Percentiles rank a stretch among this genome's conserved stretches.
Evolutionary conservation across 805 yeast species (phyloP).

Genomic region (Clavispora carvajalis): DNA sequence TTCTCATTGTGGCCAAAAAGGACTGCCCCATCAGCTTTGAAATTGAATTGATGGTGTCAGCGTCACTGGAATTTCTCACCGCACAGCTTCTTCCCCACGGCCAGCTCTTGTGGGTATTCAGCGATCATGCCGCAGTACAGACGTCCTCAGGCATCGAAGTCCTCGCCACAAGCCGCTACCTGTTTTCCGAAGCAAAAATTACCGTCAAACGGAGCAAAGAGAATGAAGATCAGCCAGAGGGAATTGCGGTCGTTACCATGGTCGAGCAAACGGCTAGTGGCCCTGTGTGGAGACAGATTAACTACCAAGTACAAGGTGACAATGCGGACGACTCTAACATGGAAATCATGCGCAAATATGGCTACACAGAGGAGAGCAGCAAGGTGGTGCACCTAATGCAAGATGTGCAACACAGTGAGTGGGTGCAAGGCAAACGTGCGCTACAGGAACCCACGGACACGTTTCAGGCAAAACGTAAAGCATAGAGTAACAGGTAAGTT

Average conservation of each 20-base stretch:
- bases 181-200: slow-evolving; percentile 1
- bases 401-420: slow-evolving; percentile 10
- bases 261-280: slow-evolving; percentile 10
- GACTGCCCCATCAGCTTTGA: background rate
- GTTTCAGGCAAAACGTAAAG: slow-evolving; percentile 6
- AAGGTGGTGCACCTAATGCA: slow-evolving; percentile 10
- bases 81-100: slow-evolving; percentile 4
- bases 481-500: background rate
- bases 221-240: background rate
- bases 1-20: slow-evolving; percentile 1
- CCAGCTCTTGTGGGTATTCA: slow-evolving; percentile 5
- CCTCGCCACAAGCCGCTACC: slow-evolving; percentile 7
- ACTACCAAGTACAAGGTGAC: background rate
- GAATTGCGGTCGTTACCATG: slow-evolving; percentile 2
- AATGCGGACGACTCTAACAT: slow-evolving; percentile 7
- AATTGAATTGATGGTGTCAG: slow-evolving; percentile 2
- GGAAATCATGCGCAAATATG: slow-evolving; percentile 5
- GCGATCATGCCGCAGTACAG: slow-evolving; percentile 10
- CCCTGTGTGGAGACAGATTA: slow-evolving; percentile 8
- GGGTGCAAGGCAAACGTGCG: slow-evolving; percentile 3
- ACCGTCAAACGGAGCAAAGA: too few relatives aligned
- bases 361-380: slow-evolving; percentile 9
- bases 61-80: slow-evolving; percentile 5
- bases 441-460: slow-evolving; percentile 12
- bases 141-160: slow-evolving; percentile 5